These are phyloP conservation scores for Amanita brunnescens DNA, from an alignment of 768 basidiomycete genomes.

Conservation along the genomic window DNA sequence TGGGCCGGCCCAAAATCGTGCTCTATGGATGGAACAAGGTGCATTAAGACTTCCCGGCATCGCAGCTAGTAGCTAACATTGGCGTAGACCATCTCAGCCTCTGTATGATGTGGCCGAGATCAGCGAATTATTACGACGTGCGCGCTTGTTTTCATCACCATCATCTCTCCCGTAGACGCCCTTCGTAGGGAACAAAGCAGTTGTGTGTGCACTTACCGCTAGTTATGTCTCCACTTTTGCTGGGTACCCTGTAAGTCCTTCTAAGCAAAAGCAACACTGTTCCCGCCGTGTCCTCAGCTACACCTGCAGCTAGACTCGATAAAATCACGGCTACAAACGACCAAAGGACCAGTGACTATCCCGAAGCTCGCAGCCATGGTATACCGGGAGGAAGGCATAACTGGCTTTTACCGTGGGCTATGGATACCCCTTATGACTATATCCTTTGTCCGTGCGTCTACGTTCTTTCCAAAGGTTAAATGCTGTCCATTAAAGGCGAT, in stretches of 20 bases:
- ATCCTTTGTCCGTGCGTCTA: conserved; percentile 86
- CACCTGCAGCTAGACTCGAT: conserved; percentile 73
- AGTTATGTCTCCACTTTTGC: conserved; percentile 90
- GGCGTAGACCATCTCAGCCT: conserved; percentile 41
- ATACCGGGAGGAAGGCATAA: conserved; percentile 77
- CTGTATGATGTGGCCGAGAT: conserved; percentile 54
- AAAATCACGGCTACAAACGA: conserved; percentile 88
- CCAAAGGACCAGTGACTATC: conserved; percentile 65
- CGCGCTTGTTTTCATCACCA: conserved; percentile 17
- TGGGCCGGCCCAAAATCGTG: conserved; percentile 51
- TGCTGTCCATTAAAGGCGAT: background rate
- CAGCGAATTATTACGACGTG: conserved; percentile 64
- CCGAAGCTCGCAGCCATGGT: conserved; percentile 62
- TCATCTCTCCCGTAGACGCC: conserved; percentile 10
- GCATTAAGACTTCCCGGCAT: conserved; percentile 6
- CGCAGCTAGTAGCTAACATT: background rate
- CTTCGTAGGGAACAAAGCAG: conserved; percentile 67
- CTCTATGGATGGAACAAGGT: conserved; percentile 80
- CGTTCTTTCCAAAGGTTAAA: background rate
- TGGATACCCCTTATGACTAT: conserved; percentile 95
- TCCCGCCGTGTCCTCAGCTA: background rate
- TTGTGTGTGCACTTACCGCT: conserved; percentile 84
- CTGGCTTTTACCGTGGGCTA: conserved; percentile 84
- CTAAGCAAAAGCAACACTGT: conserved; percentile 15
- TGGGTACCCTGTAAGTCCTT: conserved; percentile 64